phyloP scores from a whole-genome alignment of 2,329 filamentous ascomycete species.

The Fusarium miscanthi region DNA sequence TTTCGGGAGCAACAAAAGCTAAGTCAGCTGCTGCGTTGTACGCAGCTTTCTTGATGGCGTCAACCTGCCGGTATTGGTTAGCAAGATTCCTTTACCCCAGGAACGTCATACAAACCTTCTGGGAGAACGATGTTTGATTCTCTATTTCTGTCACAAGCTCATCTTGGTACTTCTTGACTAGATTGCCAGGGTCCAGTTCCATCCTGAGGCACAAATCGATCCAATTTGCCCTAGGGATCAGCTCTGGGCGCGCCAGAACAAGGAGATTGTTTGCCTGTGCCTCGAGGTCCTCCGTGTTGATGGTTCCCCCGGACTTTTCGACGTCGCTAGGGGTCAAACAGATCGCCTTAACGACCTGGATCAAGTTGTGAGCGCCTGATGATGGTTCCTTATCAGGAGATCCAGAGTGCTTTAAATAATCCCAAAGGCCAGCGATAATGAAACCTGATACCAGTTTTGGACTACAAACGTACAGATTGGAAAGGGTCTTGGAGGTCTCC shows the following conservation, averaged over 20 bases:
- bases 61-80: slow-evolving; percentile 42
- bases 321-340: slow-evolving; percentile 68
- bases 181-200: slow-evolving; percentile 82
- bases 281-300: slow-evolving; percentile 66
- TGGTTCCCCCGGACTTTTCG: slow-evolving; percentile 53
- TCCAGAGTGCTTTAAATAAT: slow-evolving; percentile 77
- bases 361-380: slow-evolving; percentile 71
- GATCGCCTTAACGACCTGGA: slow-evolving; percentile 70
- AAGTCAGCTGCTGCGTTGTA: slow-evolving; percentile 89
- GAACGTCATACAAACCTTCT: slow-evolving; percentile 60
- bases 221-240: slow-evolving; percentile 85
- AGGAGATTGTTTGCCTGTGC: slow-evolving; percentile 80
- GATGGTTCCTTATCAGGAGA: slow-evolving; percentile 82
- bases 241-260: slow-evolving; percentile 79
- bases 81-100: neutral
- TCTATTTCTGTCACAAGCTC: slow-evolving; percentile 76
- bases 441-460: slow-evolving; percentile 69
- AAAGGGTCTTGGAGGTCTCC: slow-evolving; percentile 70
- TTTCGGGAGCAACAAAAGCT: slow-evolving; percentile 90
- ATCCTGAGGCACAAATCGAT: slow-evolving; percentile 87
- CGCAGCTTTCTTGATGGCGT: slow-evolving; percentile 72
- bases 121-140: slow-evolving; percentile 57
- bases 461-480: slow-evolving; percentile 70
- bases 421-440: slow-evolving; percentile 81
- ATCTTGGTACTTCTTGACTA: slow-evolving; percentile 73